Base-by-base conservation (phyloP, 2,329 filamentous ascomycete species). In the Cercospora sojina region DNA sequence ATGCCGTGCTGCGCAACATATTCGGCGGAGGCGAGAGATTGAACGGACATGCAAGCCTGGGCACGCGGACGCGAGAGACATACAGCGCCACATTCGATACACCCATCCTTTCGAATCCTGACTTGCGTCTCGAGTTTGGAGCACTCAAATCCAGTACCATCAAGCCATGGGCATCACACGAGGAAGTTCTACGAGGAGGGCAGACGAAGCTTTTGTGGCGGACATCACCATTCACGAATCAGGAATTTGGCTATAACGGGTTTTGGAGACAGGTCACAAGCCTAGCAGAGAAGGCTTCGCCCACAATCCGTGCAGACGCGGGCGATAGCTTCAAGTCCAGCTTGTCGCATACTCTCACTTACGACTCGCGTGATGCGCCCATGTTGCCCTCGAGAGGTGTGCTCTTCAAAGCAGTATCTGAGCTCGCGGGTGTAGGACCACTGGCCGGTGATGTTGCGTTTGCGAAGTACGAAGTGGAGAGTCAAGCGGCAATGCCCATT, bases 11-110 rank as follows among this genome's bases (percentile, higher is more conserved):
- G 83, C 89, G 95, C 72, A 99, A 99, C 80, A 86, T 99, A 67
- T 92, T 99, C 77, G 95, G 95, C 60, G 95, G 95, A 43, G 95
- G 93, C 25, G 95, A 99, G 82, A 91, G 90, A 64, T 81, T 99
- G 69, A 92, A 91, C 61, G 82, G 96, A 67, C 94, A 97, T 74
- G 93, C 92, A 58, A 93, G 92, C 32, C 83, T 93, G 25, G 95
- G 95, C 65, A 98, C 94, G 6, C 87, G 95, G 53, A 98, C 95
- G 29, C 86, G 93, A 57, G 97, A 93, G 2, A 91, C 94, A 27
- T 98, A 98, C 80, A 93, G 92, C 70, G 92, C 92, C 63, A 89
- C 88, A 65, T 90, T 98, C 68, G 90, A 92, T 67, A 89, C 91
- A 0, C 95, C 95, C 0, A 83, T 99, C 56, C 83, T 91, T 64